Evolutionary conservation across 805 yeast species (phyloP).

Genomic region (Pichia rugopelliculosa): DNA sequence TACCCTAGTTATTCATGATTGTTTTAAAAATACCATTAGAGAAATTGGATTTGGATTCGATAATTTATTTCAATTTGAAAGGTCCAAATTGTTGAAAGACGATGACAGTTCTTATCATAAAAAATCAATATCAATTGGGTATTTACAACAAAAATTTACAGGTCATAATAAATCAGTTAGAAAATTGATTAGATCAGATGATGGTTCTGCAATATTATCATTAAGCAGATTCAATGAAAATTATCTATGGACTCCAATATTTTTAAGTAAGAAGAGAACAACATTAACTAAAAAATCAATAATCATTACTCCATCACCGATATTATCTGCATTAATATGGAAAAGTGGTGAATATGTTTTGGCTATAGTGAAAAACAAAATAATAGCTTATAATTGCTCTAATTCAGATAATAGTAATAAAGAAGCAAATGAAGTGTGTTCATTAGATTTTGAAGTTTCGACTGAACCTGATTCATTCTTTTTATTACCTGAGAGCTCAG

Average conservation of each 20-base stretch:
- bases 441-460: conserved; percentile 6
- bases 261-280: conserved; percentile 19
- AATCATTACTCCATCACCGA: conserved; percentile 38
- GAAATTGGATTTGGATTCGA: conserved; percentile 28
- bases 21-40: conserved; percentile 28
- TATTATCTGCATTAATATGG: conserved; percentile 42
- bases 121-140: conserved; percentile 17
- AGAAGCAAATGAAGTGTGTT: conserved; percentile 18
- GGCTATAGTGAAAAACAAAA: conserved; percentile 33
- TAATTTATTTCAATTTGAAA: conserved; percentile 23
- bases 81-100: background rate
- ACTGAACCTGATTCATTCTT: conserved; percentile 24
- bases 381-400: conserved; percentile 51
- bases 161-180: conserved; percentile 84
- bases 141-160: conserved; percentile 52
- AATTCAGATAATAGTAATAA: conserved; percentile 17
- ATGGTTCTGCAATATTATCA: conserved; percentile 55
- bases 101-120: background rate
- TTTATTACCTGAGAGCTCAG: conserved; percentile 30
- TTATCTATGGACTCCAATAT: conserved; percentile 49
- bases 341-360: conserved; percentile 40
- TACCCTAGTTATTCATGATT: conserved; percentile 40
- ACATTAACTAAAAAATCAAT: conserved; percentile 31
- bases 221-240: conserved; percentile 56
- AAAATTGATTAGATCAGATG: conserved; percentile 55